Percentiles rank a stretch among this genome's conserved stretches.
Evolutionary conservation across 805 yeast species (phyloP).

Genomic region (Nakazawaea pomicola): DNA sequence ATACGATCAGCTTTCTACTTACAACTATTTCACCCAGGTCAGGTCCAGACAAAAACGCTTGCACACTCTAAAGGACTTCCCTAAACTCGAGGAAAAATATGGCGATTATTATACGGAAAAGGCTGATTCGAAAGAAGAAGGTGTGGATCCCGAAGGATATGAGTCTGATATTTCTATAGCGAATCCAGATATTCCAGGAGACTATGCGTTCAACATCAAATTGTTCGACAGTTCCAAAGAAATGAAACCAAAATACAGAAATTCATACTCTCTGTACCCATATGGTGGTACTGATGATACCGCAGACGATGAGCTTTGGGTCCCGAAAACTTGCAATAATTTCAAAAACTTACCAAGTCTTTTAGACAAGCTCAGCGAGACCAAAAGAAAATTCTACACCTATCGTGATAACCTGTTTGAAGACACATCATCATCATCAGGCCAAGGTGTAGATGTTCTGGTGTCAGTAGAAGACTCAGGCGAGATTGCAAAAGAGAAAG

Average conservation of each 20-base stretch:
- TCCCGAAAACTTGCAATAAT: conserved; percentile 36
- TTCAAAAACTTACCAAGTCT: conserved; percentile 36
- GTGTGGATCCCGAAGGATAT: conserved; percentile 28
- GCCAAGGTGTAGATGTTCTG: no score
- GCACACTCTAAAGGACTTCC: conserved; percentile 22
- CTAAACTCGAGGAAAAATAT: conserved; percentile 16
- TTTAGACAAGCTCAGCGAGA: conserved; percentile 24
- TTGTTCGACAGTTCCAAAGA: conserved; percentile 29
- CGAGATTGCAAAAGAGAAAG: neutral
- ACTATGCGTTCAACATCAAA: conserved; percentile 44
- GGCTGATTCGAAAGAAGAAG: conserved; percentile 14
- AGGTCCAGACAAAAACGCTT: conserved; percentile 15
- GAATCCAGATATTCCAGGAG: conserved; percentile 44
- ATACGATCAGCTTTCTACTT: conserved; percentile 45
- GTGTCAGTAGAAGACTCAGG: no score
- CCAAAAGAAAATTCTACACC: conserved; percentile 27
- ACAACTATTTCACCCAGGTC: conserved; percentile 26
- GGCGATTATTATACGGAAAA: neutral
- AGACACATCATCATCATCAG: neutral
- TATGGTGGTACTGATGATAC: conserved; percentile 21
- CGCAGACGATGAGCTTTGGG: conserved; percentile 32
- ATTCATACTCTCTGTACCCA: neutral
- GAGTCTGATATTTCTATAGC: conserved; percentile 48
- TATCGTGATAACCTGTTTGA: conserved; percentile 18
- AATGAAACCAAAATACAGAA: conserved; percentile 16